Conservation (phyloP, 2,329 filamentous ascomycete species). For the Fusarium zealandicum region DNA sequence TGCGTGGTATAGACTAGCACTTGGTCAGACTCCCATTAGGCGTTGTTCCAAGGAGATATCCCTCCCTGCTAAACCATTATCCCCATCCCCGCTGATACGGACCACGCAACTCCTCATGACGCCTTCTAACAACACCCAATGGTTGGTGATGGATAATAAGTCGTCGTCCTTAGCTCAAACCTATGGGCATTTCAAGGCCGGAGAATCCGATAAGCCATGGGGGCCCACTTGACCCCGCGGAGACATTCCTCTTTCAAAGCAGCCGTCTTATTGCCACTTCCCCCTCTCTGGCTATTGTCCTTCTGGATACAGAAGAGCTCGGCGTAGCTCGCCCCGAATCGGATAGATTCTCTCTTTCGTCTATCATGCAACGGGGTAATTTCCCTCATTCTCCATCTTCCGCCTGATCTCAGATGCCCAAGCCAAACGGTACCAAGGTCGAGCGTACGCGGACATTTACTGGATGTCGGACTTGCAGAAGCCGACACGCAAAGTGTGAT, state of each 20-base stretch:
- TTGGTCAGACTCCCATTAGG: too few relatives aligned
- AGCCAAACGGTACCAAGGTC: slow-evolving; percentile 17
- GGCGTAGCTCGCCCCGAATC: slow-evolving; percentile 3
- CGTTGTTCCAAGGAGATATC: too few relatives aligned
- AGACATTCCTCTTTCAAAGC: slow-evolving; percentile 29
- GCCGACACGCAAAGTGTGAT: slow-evolving; percentile 55
- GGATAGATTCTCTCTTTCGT: slow-evolving; percentile 14
- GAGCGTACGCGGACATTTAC: slow-evolving; percentile 44
- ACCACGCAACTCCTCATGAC: neutral
- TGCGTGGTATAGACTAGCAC: too few relatives aligned
- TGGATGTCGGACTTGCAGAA: slow-evolving; percentile 46
- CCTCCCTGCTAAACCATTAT: neutral
- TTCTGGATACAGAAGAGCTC: slow-evolving; percentile 17
- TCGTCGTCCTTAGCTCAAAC: neutral
- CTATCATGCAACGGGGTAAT: neutral
- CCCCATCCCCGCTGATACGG: neutral
- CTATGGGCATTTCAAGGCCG: neutral
- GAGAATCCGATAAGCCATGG: slow-evolving; percentile 1
- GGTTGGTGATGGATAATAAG: neutral
- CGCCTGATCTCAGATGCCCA: slow-evolving; percentile 23
- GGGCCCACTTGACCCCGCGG: slow-evolving; percentile 14
- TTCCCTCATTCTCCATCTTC: neutral
- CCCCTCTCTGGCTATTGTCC: neutral
- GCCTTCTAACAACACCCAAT: too few relatives aligned
- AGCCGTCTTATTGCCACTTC: neutral